phyloP scores from a whole-genome alignment of 2,329 filamentous ascomycete species.

The Penicillium freii region DNA sequence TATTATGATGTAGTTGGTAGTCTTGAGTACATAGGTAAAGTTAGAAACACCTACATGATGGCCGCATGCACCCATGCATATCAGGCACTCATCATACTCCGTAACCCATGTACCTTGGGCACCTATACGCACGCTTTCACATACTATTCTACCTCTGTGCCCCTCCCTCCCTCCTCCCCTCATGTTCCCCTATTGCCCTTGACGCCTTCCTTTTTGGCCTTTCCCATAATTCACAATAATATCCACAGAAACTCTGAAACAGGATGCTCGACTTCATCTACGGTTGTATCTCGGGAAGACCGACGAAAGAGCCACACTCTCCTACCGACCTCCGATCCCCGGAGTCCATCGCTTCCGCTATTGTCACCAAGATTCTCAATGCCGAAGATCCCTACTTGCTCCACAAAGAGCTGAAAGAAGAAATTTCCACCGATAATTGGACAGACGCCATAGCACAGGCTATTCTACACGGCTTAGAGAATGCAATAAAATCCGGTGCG shows the following conservation, averaged over 20 bases:
- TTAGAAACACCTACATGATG: not conserved
- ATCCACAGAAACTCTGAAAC: not conserved
- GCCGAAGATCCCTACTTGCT: not conserved
- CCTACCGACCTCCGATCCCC: not conserved
- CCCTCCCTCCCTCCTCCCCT: not conserved
- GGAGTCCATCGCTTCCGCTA: not conserved
- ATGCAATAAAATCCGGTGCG: not conserved
- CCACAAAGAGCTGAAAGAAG: not conserved
- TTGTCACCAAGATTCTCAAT: not conserved
- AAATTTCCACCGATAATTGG: slow-evolving; percentile 3
- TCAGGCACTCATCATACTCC: not conserved
- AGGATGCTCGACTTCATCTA: not conserved
- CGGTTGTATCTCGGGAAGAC: not conserved
- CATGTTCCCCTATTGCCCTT: not conserved
- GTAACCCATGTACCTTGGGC: too few species aligned
- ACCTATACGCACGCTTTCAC: not conserved
- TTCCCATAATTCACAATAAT: not conserved
- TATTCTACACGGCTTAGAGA: not conserved
- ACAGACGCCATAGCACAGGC: not conserved
- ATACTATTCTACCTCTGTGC: not conserved
- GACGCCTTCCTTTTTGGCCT: not conserved
- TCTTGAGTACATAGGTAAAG: not conserved
- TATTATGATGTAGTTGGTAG: not conserved
- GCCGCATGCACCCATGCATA: not conserved
- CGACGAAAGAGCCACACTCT: not conserved